Base-by-base conservation (phyloP, 2,329 filamentous ascomycete genomes). In the Aureobasidium sp. region DNA sequence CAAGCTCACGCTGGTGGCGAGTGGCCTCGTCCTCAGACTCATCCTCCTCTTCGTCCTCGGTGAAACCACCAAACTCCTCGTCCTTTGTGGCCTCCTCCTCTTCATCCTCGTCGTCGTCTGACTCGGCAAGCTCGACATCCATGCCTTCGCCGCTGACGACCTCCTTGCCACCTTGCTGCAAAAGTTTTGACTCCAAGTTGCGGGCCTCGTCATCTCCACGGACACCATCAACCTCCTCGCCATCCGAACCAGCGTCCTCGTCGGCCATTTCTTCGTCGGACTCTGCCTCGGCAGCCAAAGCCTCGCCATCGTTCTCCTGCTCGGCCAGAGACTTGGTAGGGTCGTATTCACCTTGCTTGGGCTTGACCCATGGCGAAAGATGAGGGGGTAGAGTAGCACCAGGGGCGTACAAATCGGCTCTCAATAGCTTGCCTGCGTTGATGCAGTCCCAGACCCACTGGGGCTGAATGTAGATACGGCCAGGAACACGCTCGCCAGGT, bases 361-460 rank as follows among this genome's bases (percentile, higher is more conserved):
- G 82, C 81, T 92, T 93, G 66, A 97, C 91, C 82, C 96, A 99
- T 29, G 94, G 94, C 75, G 92, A 97, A 69, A 99, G 77, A 81
- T 99, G 94, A 14, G 94, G 94, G 25, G 94, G 94, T 36, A 99
- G 81, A 67, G 90, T 87, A 20, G 92, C 88, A 20, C 94, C 94
- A 1, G 94, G 94, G 0, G 88, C 90, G 71, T 99, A 99, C 39
- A 92, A 77, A 71, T 97, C 91, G 36, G 92, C 85, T 67, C 89
- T 84, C 73, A 97, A 87, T 62, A 99, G 79, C 75, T 93, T 91
- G 65, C 91, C 90, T 49, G 94, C 90, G 73, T 99, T 99, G 73
- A 96, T 79, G 70, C 90, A 93, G 72, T 99, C 94, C 94, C 94
- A 99, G 4, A 99, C 86, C 93, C 95, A 99, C 74, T 99, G 94